phyloP scores from a whole-genome alignment of 306 rosid species.

The Lathyrus oleraceus region DNA sequence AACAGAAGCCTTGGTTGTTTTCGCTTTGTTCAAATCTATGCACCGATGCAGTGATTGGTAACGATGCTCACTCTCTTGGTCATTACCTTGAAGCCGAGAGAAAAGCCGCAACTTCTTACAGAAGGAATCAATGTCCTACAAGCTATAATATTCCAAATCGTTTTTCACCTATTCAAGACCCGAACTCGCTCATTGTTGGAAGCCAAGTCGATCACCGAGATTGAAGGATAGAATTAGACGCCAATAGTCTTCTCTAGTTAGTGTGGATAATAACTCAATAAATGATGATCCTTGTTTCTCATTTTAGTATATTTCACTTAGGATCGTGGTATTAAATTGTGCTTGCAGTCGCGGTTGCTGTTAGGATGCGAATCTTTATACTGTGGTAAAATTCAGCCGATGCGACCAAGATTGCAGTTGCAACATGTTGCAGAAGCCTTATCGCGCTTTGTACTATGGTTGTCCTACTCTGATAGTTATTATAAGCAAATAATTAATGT shows the following conservation, averaged over 20 bases:
- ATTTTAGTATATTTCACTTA: neutral
- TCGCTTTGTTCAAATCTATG: conserved; percentile 66
- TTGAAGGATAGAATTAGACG: conserved; percentile 34
- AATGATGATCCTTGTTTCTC: neutral
- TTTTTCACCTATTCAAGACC: conserved; percentile 32
- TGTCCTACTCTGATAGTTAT: no score
- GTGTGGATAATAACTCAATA: conserved; percentile 42
- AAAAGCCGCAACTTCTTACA: conserved; percentile 38
- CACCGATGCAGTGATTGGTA: conserved; percentile 53
- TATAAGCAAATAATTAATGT: no score
- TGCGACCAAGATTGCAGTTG: neutral
- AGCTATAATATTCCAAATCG: conserved; percentile 31
- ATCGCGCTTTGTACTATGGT: neutral
- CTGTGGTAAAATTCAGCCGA: neutral
- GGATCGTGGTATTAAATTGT: neutral
- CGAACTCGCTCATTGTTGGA: conserved; percentile 35
- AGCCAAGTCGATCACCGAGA: conserved; percentile 38
- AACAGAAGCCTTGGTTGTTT: conserved; percentile 57
- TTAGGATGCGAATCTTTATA: neutral
- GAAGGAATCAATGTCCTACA: conserved; percentile 38
- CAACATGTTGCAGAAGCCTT: neutral
- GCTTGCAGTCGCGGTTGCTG: neutral
- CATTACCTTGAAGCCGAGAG: conserved; percentile 77
- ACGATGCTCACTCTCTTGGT: conserved; percentile 58
- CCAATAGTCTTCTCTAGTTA: conserved; percentile 44